These are phyloP conservation scores for Cystofilobasidium bisporidii DNA, from an alignment of 768 basidiomycete genomes.

Conservation along the genomic window DNA sequence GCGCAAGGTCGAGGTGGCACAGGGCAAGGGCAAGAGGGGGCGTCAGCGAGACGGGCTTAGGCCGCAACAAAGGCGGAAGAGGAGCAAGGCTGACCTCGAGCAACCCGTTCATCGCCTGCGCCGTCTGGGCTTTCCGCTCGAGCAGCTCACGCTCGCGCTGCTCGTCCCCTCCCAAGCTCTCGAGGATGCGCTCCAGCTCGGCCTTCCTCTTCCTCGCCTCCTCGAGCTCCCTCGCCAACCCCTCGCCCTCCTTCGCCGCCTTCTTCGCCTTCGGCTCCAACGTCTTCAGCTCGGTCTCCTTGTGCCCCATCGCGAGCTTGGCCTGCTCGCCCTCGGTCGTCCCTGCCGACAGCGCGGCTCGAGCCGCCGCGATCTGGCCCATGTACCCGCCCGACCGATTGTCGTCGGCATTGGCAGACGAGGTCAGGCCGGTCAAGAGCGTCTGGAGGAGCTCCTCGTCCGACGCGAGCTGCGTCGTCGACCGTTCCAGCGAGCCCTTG, in stretches of 20 bases:
- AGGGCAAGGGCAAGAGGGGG: neutral
- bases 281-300: conserved; percentile 63
- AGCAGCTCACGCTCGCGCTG: conserved; percentile 56
- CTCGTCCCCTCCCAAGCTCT: conserved; percentile 61
- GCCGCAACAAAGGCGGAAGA: neutral
- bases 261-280: conserved; percentile 73
- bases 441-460: conserved; percentile 92
- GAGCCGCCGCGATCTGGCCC: conserved; percentile 85
- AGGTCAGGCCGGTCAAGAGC: conserved; percentile 73
- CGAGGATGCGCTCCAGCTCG: conserved; percentile 48
- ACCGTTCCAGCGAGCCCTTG: conserved; percentile 58
- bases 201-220: conserved; percentile 47
- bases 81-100: conserved; percentile 51
- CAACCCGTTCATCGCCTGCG: conserved; percentile 49
- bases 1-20: neutral
- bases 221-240: conserved; percentile 58
- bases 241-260: conserved; percentile 71
- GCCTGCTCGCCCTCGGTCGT: conserved; percentile 76
- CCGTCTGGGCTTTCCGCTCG: conserved; percentile 50
- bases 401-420: conserved; percentile 56
- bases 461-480: conserved; percentile 54
- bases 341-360: conserved; percentile 61
- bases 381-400: conserved; percentile 83
- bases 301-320: conserved; percentile 62
- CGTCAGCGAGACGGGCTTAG: too few relatives aligned